Conservation (phyloP, 345 rosid genomes). For the Leavenworthia alabamica region DNA sequence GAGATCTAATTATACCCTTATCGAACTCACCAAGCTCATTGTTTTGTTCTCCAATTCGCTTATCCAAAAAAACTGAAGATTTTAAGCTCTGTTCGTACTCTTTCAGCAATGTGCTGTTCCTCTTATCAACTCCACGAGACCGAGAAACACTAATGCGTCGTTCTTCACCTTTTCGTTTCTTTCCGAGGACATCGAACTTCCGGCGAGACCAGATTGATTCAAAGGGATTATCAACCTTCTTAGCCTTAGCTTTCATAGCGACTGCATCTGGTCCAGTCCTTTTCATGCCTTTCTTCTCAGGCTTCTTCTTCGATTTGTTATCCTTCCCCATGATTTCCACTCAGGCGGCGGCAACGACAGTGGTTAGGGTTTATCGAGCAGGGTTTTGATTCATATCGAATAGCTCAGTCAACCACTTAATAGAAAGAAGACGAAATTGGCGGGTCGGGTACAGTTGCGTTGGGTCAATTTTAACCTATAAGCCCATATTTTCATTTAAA, state of each 20-base stretch:
- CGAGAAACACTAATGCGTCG: constrained; percentile 64
- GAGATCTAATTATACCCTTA: constrained; percentile 72
- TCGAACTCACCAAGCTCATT: constrained; percentile 71
- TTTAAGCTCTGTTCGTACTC: constrained; percentile 77
- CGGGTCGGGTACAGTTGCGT: not conserved
- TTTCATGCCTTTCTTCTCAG: constrained; percentile 35
- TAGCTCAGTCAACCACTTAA: not conserved
- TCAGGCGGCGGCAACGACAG: not conserved
- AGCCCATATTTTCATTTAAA: not conserved
- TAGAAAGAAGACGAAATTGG: not conserved
- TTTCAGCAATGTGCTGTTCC: constrained; percentile 71
- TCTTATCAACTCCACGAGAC: constrained; percentile 63
- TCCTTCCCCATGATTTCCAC: constrained; percentile 24
- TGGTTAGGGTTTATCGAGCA: constrained; percentile 22
- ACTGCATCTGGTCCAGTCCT: constrained; percentile 44
- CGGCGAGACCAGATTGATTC: constrained; percentile 82
- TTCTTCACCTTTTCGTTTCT: constrained; percentile 86
- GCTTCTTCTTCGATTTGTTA: constrained; percentile 28
- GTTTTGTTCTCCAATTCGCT: constrained; percentile 76
- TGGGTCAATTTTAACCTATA: not conserved
- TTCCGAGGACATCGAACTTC: constrained; percentile 81
- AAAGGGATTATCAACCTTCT: constrained; percentile 51
- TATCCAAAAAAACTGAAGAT: constrained; percentile 65
- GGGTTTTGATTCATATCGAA: not conserved
- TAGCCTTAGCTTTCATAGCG: constrained; percentile 55